These are phyloP conservation scores for Geotrichum australiense DNA, from an alignment of 1,139 yeast genomes.

Conservation along the genomic window DNA sequence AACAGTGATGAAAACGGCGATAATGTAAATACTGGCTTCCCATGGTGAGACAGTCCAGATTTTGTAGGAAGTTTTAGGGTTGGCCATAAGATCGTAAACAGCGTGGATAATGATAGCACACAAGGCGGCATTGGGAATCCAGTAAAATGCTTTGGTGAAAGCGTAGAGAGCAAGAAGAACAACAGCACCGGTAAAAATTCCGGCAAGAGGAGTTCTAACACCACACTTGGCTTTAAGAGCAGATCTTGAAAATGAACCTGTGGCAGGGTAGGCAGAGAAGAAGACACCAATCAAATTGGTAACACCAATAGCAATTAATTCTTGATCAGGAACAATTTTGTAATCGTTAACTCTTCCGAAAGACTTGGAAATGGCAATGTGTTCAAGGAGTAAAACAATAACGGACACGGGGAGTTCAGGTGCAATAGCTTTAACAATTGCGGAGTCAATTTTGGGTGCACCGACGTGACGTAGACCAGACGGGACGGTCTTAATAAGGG, in stretches of 20 bases:
- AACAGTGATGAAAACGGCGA: conserved; percentile 72
- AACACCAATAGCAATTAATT: conserved; percentile 87
- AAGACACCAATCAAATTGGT: conserved; percentile 87
- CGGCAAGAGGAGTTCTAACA: conserved; percentile 90
- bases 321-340: conserved; percentile 88
- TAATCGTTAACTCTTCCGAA: conserved; percentile 91
- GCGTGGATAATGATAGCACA: conserved; percentile 90
- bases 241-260: conserved; percentile 93
- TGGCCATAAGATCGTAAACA: conserved; percentile 79
- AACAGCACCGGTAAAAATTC: conserved; percentile 83
- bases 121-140: conserved; percentile 83
- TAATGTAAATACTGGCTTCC: conserved; percentile 68
- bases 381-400: conserved; percentile 77
- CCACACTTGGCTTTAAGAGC: conserved; percentile 94
- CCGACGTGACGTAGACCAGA: conserved; percentile 76
- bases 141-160: conserved; percentile 75
- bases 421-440: conserved; percentile 55
- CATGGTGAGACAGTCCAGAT: conserved; percentile 73
- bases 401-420: conserved; percentile 80
- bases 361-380: conserved; percentile 88
- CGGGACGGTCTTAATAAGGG: conserved; percentile 70
- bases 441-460: conserved; percentile 58
- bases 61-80: conserved; percentile 62
- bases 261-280: conserved; percentile 90
- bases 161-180: conserved; percentile 81